Evolutionary conservation across 2,329 filamentous ascomycete genomes (phyloP).

Genomic region (Endoconidiophora polonica): DNA sequence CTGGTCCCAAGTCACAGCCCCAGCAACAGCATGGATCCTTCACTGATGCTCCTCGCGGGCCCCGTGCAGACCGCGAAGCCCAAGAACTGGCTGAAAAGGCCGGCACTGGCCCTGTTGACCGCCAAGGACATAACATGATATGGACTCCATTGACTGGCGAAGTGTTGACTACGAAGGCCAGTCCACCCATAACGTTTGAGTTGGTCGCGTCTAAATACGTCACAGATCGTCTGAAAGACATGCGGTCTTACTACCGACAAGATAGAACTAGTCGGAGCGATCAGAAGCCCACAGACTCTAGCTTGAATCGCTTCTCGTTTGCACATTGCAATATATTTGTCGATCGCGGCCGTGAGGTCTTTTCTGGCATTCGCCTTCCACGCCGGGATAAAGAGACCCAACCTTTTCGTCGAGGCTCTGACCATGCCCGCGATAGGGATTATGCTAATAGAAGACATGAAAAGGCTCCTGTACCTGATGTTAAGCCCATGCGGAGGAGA

Average conservation of each 20-base stretch:
- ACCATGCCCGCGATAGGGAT: not conserved
- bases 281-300: not conserved
- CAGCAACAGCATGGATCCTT: no score
- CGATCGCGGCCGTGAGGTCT: slow-evolving; percentile 55
- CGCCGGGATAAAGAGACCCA: slow-evolving; percentile 19
- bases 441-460: no score
- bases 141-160: slow-evolving; percentile 10
- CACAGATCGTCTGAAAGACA: slow-evolving; percentile 43
- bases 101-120: no score
- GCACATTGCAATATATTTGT: slow-evolving; percentile 50
- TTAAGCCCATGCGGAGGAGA: not conserved
- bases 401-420: slow-evolving; percentile 18
- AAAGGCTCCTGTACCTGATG: not conserved
- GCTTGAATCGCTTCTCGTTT: slow-evolving; percentile 55
- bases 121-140: slow-evolving; percentile 1
- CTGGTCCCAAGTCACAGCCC: no score
- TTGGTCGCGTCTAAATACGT: slow-evolving; percentile 50
- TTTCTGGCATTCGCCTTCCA: slow-evolving; percentile 45
- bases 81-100: not conserved
- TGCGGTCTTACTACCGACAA: slow-evolving; percentile 30
- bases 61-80: slow-evolving; percentile 18
- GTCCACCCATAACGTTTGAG: slow-evolving; percentile 28
- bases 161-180: slow-evolving; percentile 22
- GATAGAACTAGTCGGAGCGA: slow-evolving; percentile 27
- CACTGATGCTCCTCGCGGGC: slow-evolving; percentile 19